Evolutionary conservation across 106 monocot species (phyloP).

Genomic region (Allium cepa): DNA sequence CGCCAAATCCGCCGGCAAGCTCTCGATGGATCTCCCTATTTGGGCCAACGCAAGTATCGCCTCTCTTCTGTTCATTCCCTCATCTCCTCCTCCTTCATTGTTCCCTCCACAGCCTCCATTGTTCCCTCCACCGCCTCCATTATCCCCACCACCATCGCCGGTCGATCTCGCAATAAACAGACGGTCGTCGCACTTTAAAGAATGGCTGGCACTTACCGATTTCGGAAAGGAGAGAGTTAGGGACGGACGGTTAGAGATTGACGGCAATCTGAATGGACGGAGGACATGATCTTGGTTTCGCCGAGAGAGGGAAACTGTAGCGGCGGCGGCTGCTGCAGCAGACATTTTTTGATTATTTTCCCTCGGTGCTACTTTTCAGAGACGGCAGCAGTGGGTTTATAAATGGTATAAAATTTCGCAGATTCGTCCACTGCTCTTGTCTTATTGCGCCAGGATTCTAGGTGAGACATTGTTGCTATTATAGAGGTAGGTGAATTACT

Average conservation of each 20-base stretch:
- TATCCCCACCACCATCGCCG: not conserved
- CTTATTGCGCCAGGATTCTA: not conserved
- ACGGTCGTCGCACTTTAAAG: not conserved
- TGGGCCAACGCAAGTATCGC: slow-evolving; percentile 49
- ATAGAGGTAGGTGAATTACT: no score
- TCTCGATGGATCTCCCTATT: slow-evolving; percentile 46
- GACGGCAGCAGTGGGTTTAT: no score
- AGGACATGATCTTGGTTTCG: not conserved
- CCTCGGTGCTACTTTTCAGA: not conserved
- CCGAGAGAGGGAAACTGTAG: not conserved
- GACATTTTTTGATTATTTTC: not conserved
- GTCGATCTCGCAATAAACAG: not conserved
- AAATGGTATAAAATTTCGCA: not conserved
- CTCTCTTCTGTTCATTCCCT: slow-evolving; percentile 43
- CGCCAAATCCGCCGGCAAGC: slow-evolving; percentile 61
- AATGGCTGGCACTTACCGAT: not conserved
- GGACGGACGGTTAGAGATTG: not conserved
- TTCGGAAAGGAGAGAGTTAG: not conserved
- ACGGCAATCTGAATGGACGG: not conserved
- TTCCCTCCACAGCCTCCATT: slow-evolving; percentile 11
- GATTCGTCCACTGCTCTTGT: not conserved
- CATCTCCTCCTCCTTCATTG: slow-evolving; percentile 18
- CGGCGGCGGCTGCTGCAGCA: not conserved
- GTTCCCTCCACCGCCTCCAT: slow-evolving; percentile 11
- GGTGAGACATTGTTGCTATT: no score